phyloP scores from a whole-genome alignment of 73 alveolate species.

The Paramecium pentaurelia region DNA sequence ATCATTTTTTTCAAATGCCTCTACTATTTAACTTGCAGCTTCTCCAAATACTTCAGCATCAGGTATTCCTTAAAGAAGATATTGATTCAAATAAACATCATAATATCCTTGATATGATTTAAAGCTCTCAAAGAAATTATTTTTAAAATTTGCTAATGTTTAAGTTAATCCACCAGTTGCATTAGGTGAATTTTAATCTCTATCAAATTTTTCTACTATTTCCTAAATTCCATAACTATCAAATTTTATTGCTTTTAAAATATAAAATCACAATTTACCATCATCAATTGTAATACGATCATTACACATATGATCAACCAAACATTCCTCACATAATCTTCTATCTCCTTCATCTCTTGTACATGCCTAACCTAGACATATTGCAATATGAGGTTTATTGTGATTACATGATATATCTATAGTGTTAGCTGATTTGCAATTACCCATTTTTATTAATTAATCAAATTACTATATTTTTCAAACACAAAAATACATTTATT shows the following conservation, averaged over 20 bases:
- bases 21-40: conserved; percentile 25
- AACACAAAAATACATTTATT: neutral
- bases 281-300: neutral
- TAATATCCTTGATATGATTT: neutral
- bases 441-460: conserved; percentile 3
- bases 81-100: neutral
- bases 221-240: neutral
- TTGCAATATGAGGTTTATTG: conserved; percentile 9
- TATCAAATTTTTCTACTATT: neutral
- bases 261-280: neutral
- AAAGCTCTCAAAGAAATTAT: neutral
- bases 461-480: neutral
- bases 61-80: neutral
- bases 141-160: neutral
- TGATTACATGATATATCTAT: neutral
- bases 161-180: neutral
- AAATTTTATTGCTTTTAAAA: neutral
- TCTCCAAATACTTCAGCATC: neutral
- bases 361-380: neutral
- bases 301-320: conserved; percentile 25
- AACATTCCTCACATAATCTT: conserved; percentile 30
- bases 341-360: conserved; percentile 47
- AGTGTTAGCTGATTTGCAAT: neutral
- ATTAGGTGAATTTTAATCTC: neutral
- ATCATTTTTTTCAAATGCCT: neutral